phyloP scores from a whole-genome alignment of 345 rosid genomes.

The Excoecaria agallocha region DNA sequence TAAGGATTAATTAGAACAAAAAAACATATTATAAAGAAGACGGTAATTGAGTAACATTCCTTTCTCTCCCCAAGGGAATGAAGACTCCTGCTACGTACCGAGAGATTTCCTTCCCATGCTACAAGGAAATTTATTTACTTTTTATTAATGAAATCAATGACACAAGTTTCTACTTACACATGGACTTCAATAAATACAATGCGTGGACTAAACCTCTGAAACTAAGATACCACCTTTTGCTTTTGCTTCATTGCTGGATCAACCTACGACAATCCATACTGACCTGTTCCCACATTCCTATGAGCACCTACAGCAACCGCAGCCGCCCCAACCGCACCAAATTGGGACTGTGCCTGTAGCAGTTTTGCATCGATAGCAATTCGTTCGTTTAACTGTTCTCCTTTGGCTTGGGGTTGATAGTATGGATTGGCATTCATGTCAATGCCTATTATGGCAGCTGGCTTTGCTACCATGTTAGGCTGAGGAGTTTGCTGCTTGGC shows the following conservation, averaged over 20 bases:
- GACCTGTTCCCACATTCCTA: conserved; percentile 43
- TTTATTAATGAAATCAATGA: conserved; percentile 4
- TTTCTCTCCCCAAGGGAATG: no score
- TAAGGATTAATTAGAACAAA: no score
- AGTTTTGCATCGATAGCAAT: conserved; percentile 76
- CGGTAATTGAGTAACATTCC: no score
- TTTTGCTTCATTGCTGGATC: not conserved
- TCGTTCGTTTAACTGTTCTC: conserved; percentile 51
- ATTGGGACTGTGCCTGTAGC: conserved; percentile 85
- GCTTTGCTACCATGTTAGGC: conserved; percentile 35
- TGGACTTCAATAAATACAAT: not conserved
- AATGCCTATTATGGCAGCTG: conserved; percentile 28
- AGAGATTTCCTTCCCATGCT: not conserved
- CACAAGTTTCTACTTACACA: conserved; percentile 5
- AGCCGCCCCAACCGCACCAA: conserved; percentile 68
- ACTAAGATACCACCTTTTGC: not conserved
- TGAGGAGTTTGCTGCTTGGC: conserved; percentile 41
- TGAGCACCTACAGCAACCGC: conserved; percentile 82
- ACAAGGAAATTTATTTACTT: not conserved
- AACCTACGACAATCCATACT: conserved; percentile 24
- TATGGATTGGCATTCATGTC: conserved; percentile 59
- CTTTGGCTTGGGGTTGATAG: conserved; percentile 51
- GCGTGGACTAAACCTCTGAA: not conserved
- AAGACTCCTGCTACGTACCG: no score
- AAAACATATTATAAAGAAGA: no score